Evolutionary conservation across 768 basidiomycete genomes (phyloP), one percentile per base, ranked within the genome.

Genomic region (Amanita polypyramis): DNA sequence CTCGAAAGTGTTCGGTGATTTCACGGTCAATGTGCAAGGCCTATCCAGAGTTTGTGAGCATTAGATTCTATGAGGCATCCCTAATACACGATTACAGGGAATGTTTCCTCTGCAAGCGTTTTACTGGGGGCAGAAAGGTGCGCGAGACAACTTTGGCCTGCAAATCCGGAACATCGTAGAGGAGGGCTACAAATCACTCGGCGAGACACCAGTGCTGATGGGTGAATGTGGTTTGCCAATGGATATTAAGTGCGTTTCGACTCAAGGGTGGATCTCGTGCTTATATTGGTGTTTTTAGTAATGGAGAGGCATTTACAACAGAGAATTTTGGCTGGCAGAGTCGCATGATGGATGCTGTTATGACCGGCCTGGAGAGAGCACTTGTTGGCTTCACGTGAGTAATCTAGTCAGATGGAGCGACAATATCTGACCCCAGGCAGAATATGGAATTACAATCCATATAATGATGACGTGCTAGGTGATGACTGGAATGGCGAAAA

Each of bases 401-500:
- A 11, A 20, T 46, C 41, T 27, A 12, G 9, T 14, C 15, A 5
- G 10, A 2, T n/a, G 15, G n/a, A 10, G 5, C 27, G 27, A 7
- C 29, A 29, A 15, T 39, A 17, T 45, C 9, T 39, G 27, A 29
- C 29, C 17, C 17, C 44, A 45, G 29, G 5, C 55, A 96, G 92
- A 1, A 65, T 97, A 5, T 97, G 95, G 95, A 91, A 88, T 51
- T 97, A 96, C 62, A 96, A 97, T 57, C 86, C 94, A 0, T 68
- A 73, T 44, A 98, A 97, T 64, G 73, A 75, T 33, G 93, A 97
- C 60, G 56, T 62, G 14, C 56, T 63, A 20, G 95, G 95, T 12
- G 94, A 97, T 60, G 65, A 81, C 60, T 96, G 94, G 94, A 95
- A 94, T 56, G 90, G 87, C 45, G 94, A 99, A 64, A 96, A 94